A percentile compares a stretch with the other conserved stretches of the same genome.
Evolutionary conservation across 106 monocot species (phyloP).

Genomic region (Dendrobium nobile): DNA sequence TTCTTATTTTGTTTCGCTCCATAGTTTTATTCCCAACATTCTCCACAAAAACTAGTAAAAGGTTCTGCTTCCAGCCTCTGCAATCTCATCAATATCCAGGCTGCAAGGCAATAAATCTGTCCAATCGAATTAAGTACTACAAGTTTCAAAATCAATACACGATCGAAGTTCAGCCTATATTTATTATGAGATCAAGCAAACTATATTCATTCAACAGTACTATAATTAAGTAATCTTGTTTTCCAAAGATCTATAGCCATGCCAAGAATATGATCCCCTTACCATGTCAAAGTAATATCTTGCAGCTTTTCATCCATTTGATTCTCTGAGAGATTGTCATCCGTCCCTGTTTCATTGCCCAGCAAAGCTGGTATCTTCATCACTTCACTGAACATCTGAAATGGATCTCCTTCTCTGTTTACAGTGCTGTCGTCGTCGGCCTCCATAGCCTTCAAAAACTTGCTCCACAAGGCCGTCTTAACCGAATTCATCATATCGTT

Average conservation of each 20-base stretch:
- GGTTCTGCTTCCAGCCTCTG: no score
- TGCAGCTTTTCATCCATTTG: conserved; percentile 18
- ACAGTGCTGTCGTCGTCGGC: not conserved
- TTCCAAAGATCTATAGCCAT: not conserved
- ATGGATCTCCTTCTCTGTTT: conserved; percentile 6
- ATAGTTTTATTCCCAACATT: no score
- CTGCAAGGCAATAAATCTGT: conserved; percentile 22
- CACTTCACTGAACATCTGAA: conserved; percentile 12
- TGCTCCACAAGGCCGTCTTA: conserved; percentile 79
- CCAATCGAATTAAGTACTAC: not conserved
- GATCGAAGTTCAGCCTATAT: not conserved
- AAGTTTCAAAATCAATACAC: not conserved
- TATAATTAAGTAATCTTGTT: not conserved
- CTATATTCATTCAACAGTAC: not conserved
- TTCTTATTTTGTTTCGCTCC: no score
- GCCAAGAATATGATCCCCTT: not conserved
- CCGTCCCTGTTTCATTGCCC: conserved; percentile 11
- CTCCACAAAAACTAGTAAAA: no score
- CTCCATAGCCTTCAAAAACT: conserved; percentile 50
- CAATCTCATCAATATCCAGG: conserved; percentile 41
- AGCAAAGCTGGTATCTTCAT: conserved; percentile 31
- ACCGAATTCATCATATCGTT: conserved; percentile 68
- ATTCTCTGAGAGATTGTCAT: not conserved
- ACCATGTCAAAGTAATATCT: conserved; percentile 52
- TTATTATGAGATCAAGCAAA: not conserved